Evolutionary conservation across 345 rosid species (phyloP), one percentile per base, ranked within the genome.

Genomic region (Pistacia atlantica): DNA sequence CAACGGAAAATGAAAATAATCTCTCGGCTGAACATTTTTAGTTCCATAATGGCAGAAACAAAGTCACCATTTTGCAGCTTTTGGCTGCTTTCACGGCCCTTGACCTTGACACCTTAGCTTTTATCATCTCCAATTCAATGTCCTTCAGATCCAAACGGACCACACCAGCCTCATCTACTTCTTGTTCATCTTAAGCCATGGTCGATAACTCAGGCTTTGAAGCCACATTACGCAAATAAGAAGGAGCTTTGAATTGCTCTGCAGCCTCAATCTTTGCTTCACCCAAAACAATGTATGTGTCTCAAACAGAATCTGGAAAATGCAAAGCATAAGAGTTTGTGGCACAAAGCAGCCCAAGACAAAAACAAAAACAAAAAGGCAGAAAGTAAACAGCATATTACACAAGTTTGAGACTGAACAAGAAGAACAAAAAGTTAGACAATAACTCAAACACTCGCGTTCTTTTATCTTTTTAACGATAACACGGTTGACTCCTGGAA

Each of bases 401-500:
- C 2, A 35, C 33, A 31, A 31, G 33, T n/a, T 54, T 31, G 33
- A 31, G 3, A 31, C 33, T 31, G 33, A 31, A 31, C 33, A 1
- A 31, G 33, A 31, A 31, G 3, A 31, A 31, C 33, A 31, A 31
- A 31, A 31, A 31, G 33, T 31, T 31, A 31, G 33, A 31, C 33
- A 31, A 31, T 31, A 31, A 31, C 33, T 31, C 69, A 65, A 65
- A 33, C 33, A 61, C 25, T 37, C 25, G 28, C 65, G 2, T 18
- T 61, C 25, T 25, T 25, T 61, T 17, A 61, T 82, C 80, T 80
- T 85, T 72, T 82, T 82, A 18, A 80, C 83, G 2, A 82, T 82
- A 58, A 85, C 85, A 42, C 87, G 82, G 31, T 83, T 85, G 60
- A 85, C 85, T 59, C 87, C 87, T 12, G 74, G 71, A 61, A 85